These are phyloP conservation scores for Zalaria obscura DNA, from an alignment of 2,329 filamentous ascomycete species.

Conservation along the genomic window DNA sequence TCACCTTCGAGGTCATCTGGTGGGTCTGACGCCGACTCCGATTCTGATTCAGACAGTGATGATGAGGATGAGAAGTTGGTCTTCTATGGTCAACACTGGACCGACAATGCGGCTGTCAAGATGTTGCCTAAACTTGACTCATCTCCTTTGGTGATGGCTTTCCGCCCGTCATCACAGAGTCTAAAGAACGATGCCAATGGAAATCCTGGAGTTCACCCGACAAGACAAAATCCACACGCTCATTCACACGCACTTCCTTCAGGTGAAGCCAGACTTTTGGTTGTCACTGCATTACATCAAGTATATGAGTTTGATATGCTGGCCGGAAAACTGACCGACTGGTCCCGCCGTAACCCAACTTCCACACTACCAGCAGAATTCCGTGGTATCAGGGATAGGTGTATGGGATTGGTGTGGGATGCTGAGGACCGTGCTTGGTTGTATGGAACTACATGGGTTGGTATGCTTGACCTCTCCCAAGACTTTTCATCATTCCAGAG, in stretches of 20 bases:
- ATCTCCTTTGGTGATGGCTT: constrained; percentile 30
- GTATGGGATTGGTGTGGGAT: constrained; percentile 79
- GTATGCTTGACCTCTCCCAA: constrained; percentile 75
- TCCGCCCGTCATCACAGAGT: constrained; percentile 15
- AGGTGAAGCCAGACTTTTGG: constrained; percentile 39
- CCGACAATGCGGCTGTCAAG: constrained; percentile 52
- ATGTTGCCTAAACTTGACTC: constrained; percentile 31
- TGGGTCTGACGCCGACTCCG: constrained; percentile 16
- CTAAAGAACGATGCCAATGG: constrained; percentile 20
- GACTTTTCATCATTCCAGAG: constrained; percentile 38
- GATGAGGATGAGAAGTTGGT: constrained; percentile 33
- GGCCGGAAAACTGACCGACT: constrained; percentile 64
- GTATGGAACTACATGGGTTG: constrained; percentile 73
- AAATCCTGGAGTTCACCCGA: constrained; percentile 34
- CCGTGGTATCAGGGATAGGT: constrained; percentile 59
- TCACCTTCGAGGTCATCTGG: constrained; percentile 14
- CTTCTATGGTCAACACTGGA: constrained; percentile 55
- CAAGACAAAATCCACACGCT: constrained; percentile 35
- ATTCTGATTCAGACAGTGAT: constrained; percentile 23
- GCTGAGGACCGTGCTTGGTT: constrained; percentile 58
- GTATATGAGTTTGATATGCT: constrained; percentile 68
- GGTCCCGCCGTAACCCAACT: constrained; percentile 75
- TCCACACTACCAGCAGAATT: constrained; percentile 61
- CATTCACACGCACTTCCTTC: constrained; percentile 43
- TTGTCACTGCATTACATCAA: constrained; percentile 51